These are phyloP conservation scores for Xylariaceae sp. DNA, from an alignment of 2,329 filamentous ascomycete genomes.

Conservation along the genomic window DNA sequence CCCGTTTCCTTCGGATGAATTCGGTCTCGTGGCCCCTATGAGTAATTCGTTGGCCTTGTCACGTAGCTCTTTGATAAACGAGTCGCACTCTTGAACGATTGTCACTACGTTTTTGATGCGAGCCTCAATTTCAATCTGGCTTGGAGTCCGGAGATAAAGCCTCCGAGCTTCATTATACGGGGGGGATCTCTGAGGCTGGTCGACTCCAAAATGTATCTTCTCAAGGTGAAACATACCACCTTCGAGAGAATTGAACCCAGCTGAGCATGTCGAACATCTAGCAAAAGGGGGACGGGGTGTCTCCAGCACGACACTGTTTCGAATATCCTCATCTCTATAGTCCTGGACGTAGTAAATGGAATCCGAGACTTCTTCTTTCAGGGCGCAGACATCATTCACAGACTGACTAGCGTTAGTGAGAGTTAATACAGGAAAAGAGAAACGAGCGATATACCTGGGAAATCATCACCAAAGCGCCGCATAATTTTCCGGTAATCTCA, in stretches of 20 bases:
- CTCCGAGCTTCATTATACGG: not conserved
- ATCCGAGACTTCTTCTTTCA: not conserved
- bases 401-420: not conserved
- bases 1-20: not conserved
- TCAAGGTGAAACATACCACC: constrained; percentile 6
- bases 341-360: constrained; percentile 1
- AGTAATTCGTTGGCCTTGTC: constrained; percentile 2
- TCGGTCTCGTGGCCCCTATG: not conserved
- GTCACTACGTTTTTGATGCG: constrained; percentile 5
- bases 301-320: not conserved
- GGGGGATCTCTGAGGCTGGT: not conserved
- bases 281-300: not conserved
- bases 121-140: constrained; percentile 5
- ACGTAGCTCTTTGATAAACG: not conserved
- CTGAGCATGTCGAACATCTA: constrained; percentile 2
- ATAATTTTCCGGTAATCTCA: constrained; percentile 2
- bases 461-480: constrained; percentile 3
- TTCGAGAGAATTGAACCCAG: not conserved
- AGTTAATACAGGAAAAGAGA: not conserved
- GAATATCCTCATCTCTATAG: constrained; percentile 3
- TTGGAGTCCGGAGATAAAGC: constrained; percentile 2
- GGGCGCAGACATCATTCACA: not conserved
- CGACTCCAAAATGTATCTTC: not conserved
- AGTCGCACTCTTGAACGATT: not conserved
- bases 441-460: not conserved